Conservation (phyloP, 176 grass and related monocot genomes). For the Oryza longistaminata region DNA sequence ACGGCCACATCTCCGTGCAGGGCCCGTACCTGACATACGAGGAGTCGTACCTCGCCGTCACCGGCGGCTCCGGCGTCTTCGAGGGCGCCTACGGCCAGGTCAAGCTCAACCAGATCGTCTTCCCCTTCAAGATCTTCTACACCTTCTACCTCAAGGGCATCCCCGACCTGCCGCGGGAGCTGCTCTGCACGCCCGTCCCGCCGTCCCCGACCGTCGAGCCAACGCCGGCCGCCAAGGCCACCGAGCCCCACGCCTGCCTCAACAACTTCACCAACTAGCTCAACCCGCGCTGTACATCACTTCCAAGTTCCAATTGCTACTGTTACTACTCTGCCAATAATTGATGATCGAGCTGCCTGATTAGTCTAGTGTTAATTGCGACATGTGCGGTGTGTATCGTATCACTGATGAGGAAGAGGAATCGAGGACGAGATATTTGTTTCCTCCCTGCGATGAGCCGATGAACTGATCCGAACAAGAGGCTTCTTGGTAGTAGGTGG, state of each 20-base stretch:
- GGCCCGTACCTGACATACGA: conserved; percentile 82
- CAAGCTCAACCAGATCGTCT: conserved; percentile 85
- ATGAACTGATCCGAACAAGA: background rate
- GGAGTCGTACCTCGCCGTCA: conserved; percentile 73
- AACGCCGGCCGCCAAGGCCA: conserved; percentile 60
- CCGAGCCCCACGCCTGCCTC: conserved; percentile 58
- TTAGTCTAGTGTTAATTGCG: background rate
- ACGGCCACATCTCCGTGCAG: conserved; percentile 85
- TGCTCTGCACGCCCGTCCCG: conserved; percentile 78
- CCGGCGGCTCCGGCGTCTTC: conserved; percentile 75
- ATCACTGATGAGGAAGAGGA: background rate
- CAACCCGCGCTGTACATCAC: background rate
- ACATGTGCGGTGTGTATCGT: background rate
- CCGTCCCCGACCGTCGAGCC: conserved; percentile 71
- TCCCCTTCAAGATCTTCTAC: conserved; percentile 91
- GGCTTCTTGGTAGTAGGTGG: background rate
- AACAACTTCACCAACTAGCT: conserved; percentile 72
- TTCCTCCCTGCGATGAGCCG: background rate
- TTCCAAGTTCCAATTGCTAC: background rate
- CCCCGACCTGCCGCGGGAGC: conserved; percentile 64
- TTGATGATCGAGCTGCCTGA: background rate
- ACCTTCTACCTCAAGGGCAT: conserved; percentile 90
- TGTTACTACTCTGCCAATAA: background rate
- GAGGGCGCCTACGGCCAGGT: conserved; percentile 81
- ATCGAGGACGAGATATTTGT: background rate